Evolutionary conservation across 2,329 filamentous ascomycete species (phyloP).

Genomic region (Alternaria triticina): DNA sequence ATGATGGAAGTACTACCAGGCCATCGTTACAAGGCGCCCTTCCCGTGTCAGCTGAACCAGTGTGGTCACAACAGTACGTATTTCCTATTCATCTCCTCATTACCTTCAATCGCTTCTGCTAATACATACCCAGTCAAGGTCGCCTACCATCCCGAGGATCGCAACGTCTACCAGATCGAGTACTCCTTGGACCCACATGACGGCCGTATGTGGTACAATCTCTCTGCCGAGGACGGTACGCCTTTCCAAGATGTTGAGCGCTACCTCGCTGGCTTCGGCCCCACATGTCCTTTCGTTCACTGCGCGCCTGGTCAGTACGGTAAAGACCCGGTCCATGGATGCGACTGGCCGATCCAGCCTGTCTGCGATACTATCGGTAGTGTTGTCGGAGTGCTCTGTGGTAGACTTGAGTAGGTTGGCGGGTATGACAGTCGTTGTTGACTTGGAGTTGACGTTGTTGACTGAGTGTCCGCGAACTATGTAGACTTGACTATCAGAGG

Average conservation of each 20-base stretch:
- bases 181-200: constrained; percentile 1
- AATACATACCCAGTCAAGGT: background rate
- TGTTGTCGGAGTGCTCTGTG: background rate
- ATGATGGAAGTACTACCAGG: background rate
- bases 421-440: background rate
- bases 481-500: background rate
- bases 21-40: background rate
- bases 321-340: constrained; percentile 2
- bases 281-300: constrained; percentile 1
- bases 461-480: background rate
- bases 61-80: constrained; percentile 1
- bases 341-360: constrained; percentile 3
- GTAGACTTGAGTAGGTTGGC: background rate
- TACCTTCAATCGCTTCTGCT: background rate
- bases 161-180: constrained; percentile 3
- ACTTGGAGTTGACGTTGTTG: too few species aligned
- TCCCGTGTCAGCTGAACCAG: background rate
- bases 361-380: background rate
- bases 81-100: background rate
- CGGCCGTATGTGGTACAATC: constrained; percentile 5
- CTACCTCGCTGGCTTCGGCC: background rate
- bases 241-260: constrained; percentile 1
- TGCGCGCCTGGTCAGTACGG: background rate
- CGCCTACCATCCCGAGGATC: background rate
- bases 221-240: constrained; percentile 2